Evolutionary conservation across 768 basidiomycete species (phyloP), one percentile per base, ranked within the genome.

Genomic region (Boletus pseudopeckii): DNA sequence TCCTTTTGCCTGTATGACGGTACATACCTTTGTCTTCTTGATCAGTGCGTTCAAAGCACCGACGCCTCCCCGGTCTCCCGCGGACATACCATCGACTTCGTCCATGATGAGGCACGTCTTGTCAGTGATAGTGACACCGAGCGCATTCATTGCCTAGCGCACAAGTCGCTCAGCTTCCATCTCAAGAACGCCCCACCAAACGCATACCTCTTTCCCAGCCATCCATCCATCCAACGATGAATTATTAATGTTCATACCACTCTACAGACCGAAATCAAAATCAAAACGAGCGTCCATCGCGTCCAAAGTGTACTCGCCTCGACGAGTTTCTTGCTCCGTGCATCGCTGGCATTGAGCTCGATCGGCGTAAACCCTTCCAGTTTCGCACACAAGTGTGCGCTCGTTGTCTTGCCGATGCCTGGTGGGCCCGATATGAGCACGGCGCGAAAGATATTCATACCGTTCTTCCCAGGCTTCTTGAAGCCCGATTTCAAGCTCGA

Each of bases 41-140:
- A 99, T 96, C 56, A 99, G 65, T 0, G 85, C 85, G 53, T 92
- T 92, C 60, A 99, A 68, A 7, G 97, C 97, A 22, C 92, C 96
- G 2, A 98, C 91, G 51, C 97, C 97, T 15, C 97, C 97, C 42
- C 97, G 80, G 71, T 99, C 97, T 17, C 97, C 97, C 4, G 91
- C 90, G 6, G 93, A 96, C 95, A 98, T 99, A 1, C 97, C 97
- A 60, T 99, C 97, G 3, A 98, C 96, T 68, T 99, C 97, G 64
- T 99, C 97, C 96, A 99, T 98, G 67, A 99, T 98, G 42, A 99
- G 75, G 59, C 93, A 92, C 0, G 89, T 82, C 67, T 78, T 83
- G 61, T 89, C 82, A 0, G 89, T 93, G 58, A 98, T 84, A 15
- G 75, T 65, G 2, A 95, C 76, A 3, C 89, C 94, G 2, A 82